phyloP scores from a whole-genome alignment of 208 protist genomes.

The Crithidia sp. region DNA sequence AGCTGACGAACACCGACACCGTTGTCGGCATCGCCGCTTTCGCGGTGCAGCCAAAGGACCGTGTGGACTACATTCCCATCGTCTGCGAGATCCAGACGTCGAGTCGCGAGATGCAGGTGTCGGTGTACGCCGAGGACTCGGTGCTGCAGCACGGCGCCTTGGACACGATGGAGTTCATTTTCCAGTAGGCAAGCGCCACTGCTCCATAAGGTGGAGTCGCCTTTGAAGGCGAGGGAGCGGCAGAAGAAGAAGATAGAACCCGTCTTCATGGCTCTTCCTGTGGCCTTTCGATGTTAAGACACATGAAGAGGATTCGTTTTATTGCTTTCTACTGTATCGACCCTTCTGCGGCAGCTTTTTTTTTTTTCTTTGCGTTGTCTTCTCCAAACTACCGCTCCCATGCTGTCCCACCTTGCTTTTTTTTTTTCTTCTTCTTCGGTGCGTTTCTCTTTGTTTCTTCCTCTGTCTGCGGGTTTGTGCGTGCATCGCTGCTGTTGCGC shows the following conservation, averaged over 20 bases:
- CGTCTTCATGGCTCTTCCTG: no score
- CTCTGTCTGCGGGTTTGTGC: not conserved
- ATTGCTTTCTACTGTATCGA: not conserved
- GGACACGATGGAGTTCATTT: constrained; percentile 32
- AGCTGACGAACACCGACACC: constrained; percentile 16
- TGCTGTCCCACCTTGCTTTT: not conserved
- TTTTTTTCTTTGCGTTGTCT: not conserved
- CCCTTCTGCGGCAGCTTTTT: not conserved
- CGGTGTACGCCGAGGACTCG: constrained; percentile 37
- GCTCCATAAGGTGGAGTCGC: not conserved
- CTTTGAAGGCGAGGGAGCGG: not conserved
- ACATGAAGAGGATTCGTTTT: not conserved
- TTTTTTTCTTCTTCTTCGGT: constrained; percentile 1
- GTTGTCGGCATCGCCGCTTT: constrained; percentile 67
- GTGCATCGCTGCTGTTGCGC: not conserved
- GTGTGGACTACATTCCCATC: constrained; percentile 58
- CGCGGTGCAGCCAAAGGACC: constrained; percentile 65
- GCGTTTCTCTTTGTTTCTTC: no score
- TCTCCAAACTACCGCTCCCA: no score
- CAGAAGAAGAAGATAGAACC: not conserved
- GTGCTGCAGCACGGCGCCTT: constrained; percentile 41
- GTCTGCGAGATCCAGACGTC: constrained; percentile 53
- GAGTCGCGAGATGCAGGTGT: constrained; percentile 39
- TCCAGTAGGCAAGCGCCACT: constrained; percentile 4
- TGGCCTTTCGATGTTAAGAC: no score